phyloP scores from a whole-genome alignment of 768 basidiomycete genomes.

The Lactarius hatsudake region DNA sequence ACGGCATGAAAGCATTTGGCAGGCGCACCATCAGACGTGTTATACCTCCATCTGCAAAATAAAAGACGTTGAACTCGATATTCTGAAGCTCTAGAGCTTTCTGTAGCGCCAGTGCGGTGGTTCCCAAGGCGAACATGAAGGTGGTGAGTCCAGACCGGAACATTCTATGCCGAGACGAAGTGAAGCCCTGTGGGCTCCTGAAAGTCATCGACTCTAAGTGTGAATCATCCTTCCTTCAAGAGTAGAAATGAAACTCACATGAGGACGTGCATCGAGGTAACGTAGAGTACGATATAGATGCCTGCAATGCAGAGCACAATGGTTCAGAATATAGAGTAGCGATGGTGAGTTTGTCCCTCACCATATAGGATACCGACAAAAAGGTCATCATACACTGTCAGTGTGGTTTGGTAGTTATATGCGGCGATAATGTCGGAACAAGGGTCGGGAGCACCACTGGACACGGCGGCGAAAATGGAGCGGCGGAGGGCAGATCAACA shows the following conservation, averaged over 20 bases:
- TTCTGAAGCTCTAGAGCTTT: background rate
- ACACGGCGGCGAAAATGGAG: too few species aligned
- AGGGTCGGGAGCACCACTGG: too few species aligned
- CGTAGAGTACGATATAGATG: slow-evolving; percentile 3
- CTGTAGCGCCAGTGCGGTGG: slow-evolving; percentile 8
- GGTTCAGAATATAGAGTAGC: background rate
- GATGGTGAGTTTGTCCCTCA: background rate
- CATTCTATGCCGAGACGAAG: slow-evolving; percentile 11
- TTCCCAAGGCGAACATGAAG: slow-evolving; percentile 11
- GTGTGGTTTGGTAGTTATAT: too few species aligned
- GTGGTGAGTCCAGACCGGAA: background rate
- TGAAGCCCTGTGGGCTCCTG: slow-evolving; percentile 9
- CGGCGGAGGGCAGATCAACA: too few species aligned
- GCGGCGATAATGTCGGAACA: too few species aligned
- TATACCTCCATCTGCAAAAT: too few species aligned
- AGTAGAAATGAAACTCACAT: background rate
- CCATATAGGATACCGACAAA: slow-evolving; percentile 16
- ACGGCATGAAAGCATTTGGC: too few species aligned
- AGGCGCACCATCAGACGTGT: too few species aligned
- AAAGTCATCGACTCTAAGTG: background rate
- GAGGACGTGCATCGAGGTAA: slow-evolving; percentile 7
- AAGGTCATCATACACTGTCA: background rate
- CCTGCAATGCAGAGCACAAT: background rate
- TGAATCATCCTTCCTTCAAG: background rate
- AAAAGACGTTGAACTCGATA: too few species aligned